Percentiles rank a stretch among this genome's conserved stretches.
Evolutionary conservation across 2,329 filamentous ascomycete species (phyloP).

Genomic region (Xylariaceae sp.): DNA sequence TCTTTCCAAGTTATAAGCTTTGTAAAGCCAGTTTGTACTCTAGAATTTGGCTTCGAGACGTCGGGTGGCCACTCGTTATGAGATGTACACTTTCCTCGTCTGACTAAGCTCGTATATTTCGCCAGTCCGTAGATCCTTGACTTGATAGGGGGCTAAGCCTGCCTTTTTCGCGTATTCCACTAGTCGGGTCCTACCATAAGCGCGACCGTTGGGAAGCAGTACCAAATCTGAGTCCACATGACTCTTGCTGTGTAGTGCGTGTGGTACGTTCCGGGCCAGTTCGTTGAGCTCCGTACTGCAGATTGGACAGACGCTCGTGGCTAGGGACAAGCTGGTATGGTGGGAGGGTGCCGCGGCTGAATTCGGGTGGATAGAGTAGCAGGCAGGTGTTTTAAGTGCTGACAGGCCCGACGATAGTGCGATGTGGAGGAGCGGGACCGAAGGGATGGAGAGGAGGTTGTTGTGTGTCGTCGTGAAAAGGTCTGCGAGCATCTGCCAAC

Average conservation of each 20-base stretch:
- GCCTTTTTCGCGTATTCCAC: constrained; percentile 74
- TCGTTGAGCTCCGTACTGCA: constrained; percentile 94
- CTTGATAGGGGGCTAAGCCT: constrained; percentile 57
- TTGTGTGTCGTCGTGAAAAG: constrained; percentile 85
- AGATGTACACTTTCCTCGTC: constrained; percentile 87
- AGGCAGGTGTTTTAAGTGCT: constrained; percentile 90
- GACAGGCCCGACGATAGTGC: constrained; percentile 87
- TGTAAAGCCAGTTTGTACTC: background rate
- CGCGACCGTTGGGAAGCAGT: constrained; percentile 78
- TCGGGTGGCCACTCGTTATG: constrained; percentile 40
- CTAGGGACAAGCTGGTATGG: constrained; percentile 54
- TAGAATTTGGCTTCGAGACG: background rate
- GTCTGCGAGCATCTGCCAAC: constrained; percentile 71
- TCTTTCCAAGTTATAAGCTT: background rate
- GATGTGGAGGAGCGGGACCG: constrained; percentile 79
- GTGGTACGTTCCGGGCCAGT: constrained; percentile 80
- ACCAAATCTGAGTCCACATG: constrained; percentile 84
- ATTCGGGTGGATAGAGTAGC: constrained; percentile 56
- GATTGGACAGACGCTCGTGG: constrained; percentile 75
- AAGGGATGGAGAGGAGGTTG: constrained; percentile 73
- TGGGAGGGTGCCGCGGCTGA: constrained; percentile 32
- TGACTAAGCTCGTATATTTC: constrained; percentile 57
- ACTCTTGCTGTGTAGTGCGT: constrained; percentile 92
- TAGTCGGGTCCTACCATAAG: constrained; percentile 73
- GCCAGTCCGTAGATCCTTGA: constrained; percentile 75